These are phyloP conservation scores for Arthrinium puccinioides DNA, from an alignment of 2,329 filamentous ascomycete species.

Conservation along the genomic window DNA sequence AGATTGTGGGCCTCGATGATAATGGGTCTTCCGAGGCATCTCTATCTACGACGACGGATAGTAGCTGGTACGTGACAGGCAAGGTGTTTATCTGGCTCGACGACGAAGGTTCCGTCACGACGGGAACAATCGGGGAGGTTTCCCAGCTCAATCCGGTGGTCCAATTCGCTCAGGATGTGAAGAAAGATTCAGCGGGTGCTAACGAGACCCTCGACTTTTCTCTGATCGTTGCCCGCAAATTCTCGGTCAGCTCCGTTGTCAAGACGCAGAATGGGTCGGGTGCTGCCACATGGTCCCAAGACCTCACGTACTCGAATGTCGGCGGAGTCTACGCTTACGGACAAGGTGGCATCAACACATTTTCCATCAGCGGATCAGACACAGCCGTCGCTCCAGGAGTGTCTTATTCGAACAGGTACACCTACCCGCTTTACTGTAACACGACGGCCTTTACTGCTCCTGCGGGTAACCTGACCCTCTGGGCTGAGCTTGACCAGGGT, in stretches of 20 bases:
- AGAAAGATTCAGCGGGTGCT: slow-evolving; percentile 37
- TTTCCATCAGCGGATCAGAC: slow-evolving; percentile 29
- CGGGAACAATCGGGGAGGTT: slow-evolving; percentile 31
- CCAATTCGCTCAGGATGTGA: slow-evolving; percentile 39
- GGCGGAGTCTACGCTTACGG: slow-evolving; percentile 28
- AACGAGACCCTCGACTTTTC: slow-evolving; percentile 55
- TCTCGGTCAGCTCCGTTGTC: slow-evolving; percentile 47
- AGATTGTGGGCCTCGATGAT: slow-evolving; percentile 58
- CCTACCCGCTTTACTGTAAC: slow-evolving; percentile 55
- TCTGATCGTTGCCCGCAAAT: slow-evolving; percentile 44
- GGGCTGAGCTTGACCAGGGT: slow-evolving; percentile 33
- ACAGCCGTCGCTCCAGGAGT: slow-evolving; percentile 16
- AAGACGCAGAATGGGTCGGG: slow-evolving; percentile 36
- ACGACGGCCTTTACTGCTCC: slow-evolving; percentile 36
- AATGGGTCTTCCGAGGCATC: slow-evolving; percentile 36
- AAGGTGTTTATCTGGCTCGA: slow-evolving; percentile 77
- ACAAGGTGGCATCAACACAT: slow-evolving; percentile 21
- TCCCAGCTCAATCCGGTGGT: slow-evolving; percentile 34
- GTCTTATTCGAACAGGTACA: slow-evolving; percentile 35
- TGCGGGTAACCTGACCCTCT: slow-evolving; percentile 38
- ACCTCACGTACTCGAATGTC: slow-evolving; percentile 46
- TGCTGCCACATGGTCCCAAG: slow-evolving; percentile 47
- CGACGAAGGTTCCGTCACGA: slow-evolving; percentile 40
- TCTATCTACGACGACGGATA: slow-evolving; percentile 49
- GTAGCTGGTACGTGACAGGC: slow-evolving; percentile 68